Evolutionary conservation across 345 rosid species (phyloP).

Genomic region (Citrus inodora): DNA sequence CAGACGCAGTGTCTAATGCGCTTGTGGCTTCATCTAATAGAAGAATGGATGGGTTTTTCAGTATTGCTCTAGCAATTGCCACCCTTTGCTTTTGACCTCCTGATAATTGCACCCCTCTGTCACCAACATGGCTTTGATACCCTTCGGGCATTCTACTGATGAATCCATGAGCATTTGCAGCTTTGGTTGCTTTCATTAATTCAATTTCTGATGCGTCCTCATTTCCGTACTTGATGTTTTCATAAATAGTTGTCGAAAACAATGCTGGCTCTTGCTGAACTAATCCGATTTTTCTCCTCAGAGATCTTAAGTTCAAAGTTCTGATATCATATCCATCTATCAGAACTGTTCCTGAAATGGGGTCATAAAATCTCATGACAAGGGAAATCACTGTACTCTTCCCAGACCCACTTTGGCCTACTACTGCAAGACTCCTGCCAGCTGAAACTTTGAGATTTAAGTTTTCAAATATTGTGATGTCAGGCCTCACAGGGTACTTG

Average conservation of each 20-base stretch:
- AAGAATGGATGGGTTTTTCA: slow-evolving; percentile 69
- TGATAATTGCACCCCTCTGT: slow-evolving; percentile 74
- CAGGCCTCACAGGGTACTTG: slow-evolving; percentile 67
- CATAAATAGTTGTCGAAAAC: slow-evolving; percentile 66
- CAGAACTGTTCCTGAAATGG: slow-evolving; percentile 41
- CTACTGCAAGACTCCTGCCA: slow-evolving; percentile 72
- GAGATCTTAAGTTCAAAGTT: slow-evolving; percentile 56
- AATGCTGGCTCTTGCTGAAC: slow-evolving; percentile 88
- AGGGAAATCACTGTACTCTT: slow-evolving; percentile 74
- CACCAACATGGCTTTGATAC: slow-evolving; percentile 69
- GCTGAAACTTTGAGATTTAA: slow-evolving; percentile 45
- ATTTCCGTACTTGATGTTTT: slow-evolving; percentile 75
- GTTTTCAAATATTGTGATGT: slow-evolving; percentile 45
- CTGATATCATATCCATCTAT: slow-evolving; percentile 64
- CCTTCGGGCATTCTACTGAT: slow-evolving; percentile 73
- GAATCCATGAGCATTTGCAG: slow-evolving; percentile 81
- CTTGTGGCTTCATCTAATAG: slow-evolving; percentile 88
- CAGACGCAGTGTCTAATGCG: slow-evolving; percentile 67
- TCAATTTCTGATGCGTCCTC: slow-evolving; percentile 67
- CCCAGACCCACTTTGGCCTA: slow-evolving; percentile 83
- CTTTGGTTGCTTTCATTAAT: slow-evolving; percentile 60
- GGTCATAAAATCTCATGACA: slow-evolving; percentile 73
- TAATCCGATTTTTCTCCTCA: slow-evolving; percentile 55
- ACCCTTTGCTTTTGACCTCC: slow-evolving; percentile 92
- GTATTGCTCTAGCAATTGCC: slow-evolving; percentile 76